Base-by-base conservation (phyloP, 805 yeast genomes). In the Komagataella populi region DNA sequence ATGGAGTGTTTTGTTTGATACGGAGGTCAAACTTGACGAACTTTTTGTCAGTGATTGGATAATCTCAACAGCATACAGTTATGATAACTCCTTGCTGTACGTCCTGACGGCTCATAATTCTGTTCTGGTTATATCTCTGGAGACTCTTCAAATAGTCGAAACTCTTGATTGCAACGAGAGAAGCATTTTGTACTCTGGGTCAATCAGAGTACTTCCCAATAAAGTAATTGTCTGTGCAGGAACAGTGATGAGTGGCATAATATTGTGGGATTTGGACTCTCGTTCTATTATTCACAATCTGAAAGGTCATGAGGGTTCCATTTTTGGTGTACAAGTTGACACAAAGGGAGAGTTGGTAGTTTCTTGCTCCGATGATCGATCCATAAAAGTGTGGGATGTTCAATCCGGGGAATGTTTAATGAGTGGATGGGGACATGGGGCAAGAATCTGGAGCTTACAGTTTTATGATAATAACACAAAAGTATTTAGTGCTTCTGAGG, bases 341-440 rank as follows among this genome's bases (percentile, higher is more conserved):
- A 55, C 62, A 0, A 69, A 73, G 50, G 87, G 84, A 4, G 62
- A 68, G 47, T 72, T 67, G 52, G 67, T 87, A 6, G 80, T 83
- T 1, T 81, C 91, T 49, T 93, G 99, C 63, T 91, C 98, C 0
- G 98, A 93, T 64, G 99, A 91, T 62, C 73, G 99, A 55, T 86
- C 96, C 0, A 80, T 93, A 51, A 83, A 81, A 52, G 62, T 91
- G 5, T 89, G 89, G 83, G 79, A 79, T 57, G 67, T 83, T 54
- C 59, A 59, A 6, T 60, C 76, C 1, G 91, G 95, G 1, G 58
- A 66, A 8, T 65, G 80, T 39, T 57, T 85, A 45, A 84, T 91
- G 1, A 77, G 81, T 23, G 97, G 96, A 0, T 93, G 97, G 97
- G 99, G 98, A 12, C 99, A 93, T 62, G 83, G 85, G 1, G 91